Evolutionary conservation across 305 asterid genomes (phyloP), one percentile per base, ranked within the genome.

Genomic region (Withania somnifera): DNA sequence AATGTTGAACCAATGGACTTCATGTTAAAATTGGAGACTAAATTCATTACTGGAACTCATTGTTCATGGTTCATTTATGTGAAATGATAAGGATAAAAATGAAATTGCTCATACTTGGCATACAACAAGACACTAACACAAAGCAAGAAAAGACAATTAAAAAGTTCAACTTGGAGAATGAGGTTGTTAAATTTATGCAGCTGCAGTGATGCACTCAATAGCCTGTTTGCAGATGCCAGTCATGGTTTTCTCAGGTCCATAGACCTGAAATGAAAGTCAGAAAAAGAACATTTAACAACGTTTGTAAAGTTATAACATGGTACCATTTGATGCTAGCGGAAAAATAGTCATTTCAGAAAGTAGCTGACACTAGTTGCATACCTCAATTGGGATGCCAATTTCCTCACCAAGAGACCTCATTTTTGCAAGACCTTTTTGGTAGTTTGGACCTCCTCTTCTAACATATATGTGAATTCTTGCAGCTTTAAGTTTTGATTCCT

Each of bases 211-310:
- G 90, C 94, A 96, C 68, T 96, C 99, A 81, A 93, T 96, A 28
- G 98, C 99, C 89, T 93, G 94, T 76, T 96, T 96, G 95, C 99
- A 96, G 58, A 96, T 93, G 80, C 98, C 97, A 20, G 99, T 94
- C 98, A 94, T 96, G 84, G 99, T 96, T 80, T 98, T 97, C 88
- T 96, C 99, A 1, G 99, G 98, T 85, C 99, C 99, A 85, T 96
- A 92, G 7, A 95, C 98, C 97, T 95, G 58, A 56, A 81, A 81
- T 71, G 84, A 40, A 28, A 47, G 20, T 15, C 34, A 30, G 0
- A 52, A 57, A 50, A 45, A 82, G 30, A 40, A 0, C 17, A 64
- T 7, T 11, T 14, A 73, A 45, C 54, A 50, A 20, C 8, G 42
- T 26, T 8, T 51, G 15, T 7, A 32, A 63, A 63, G 45, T 63